Evolutionary conservation across 164 flowering plant species (phyloP).

Genomic region (Tinospora cordifolia): DNA sequence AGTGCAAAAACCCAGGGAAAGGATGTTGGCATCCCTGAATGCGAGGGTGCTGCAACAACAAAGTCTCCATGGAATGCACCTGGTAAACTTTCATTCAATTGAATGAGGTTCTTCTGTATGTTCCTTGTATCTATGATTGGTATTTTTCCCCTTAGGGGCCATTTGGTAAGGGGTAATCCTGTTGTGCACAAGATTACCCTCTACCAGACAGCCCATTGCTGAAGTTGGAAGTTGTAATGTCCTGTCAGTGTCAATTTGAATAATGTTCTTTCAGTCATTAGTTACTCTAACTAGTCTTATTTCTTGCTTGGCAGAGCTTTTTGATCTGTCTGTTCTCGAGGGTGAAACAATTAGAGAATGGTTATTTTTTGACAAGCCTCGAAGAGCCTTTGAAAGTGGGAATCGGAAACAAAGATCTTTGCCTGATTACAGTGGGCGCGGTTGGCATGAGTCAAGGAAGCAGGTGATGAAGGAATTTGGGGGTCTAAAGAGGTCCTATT

Average conservation of each 20-base stretch:
- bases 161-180: no score
- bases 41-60: conserved; percentile 98
- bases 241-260: background rate
- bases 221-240: background rate
- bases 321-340: conserved; percentile 74
- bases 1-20: conserved; percentile 79
- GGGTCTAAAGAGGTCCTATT: conserved; percentile 89
- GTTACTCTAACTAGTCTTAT: conserved; percentile 8
- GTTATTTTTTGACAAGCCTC: conserved; percentile 97
- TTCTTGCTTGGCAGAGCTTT: conserved; percentile 59
- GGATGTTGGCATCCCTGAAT: conserved; percentile 93
- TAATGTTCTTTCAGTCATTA: background rate
- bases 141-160: no score
- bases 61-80: conserved; percentile 99
- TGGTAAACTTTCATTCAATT: conserved; percentile 37
- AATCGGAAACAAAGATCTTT: conserved; percentile 92
- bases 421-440: conserved; percentile 96
- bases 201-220: no score
- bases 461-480: conserved; percentile 88
- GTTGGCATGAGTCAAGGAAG: conserved; percentile 99
- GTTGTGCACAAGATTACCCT: no score
- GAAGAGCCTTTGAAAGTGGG: conserved; percentile 97
- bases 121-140: background rate
- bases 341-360: conserved; percentile 94
- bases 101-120: background rate